These are phyloP conservation scores for Tylopilus felleus DNA, from an alignment of 768 basidiomycete species.

Conservation along the genomic window DNA sequence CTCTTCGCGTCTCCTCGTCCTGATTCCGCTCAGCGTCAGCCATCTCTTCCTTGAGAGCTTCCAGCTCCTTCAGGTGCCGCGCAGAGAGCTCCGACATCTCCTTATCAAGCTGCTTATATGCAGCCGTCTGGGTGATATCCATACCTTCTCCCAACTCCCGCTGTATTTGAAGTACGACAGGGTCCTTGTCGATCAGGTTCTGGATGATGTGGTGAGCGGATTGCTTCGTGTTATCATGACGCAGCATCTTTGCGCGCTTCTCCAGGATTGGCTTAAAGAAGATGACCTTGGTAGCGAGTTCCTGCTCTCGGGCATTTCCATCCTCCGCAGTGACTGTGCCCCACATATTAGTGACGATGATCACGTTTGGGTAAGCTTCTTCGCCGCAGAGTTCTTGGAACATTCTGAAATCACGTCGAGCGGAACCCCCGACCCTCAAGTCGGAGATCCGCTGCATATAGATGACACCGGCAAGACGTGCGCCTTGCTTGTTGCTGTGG, in stretches of 20 bases:
- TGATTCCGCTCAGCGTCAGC: constrained; percentile 40
- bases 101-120: constrained; percentile 48
- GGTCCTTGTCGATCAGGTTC: constrained; percentile 38
- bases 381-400: constrained; percentile 54
- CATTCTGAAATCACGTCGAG: constrained; percentile 47
- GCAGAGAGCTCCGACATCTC: constrained; percentile 47
- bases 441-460: constrained; percentile 55
- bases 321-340: constrained; percentile 35
- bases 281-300: constrained; percentile 37
- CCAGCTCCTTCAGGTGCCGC: constrained; percentile 45
- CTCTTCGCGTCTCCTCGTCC: constrained; percentile 46
- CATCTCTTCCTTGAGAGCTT: constrained; percentile 45
- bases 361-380: constrained; percentile 46
- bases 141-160: constrained; percentile 47
- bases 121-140: constrained; percentile 51
- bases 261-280: constrained; percentile 53
- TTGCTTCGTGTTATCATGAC: constrained; percentile 40
- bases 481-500: constrained; percentile 33
- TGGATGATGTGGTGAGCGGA: constrained; percentile 48
- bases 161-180: constrained; percentile 50
- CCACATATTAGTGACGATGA: constrained; percentile 57
- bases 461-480: constrained; percentile 45
- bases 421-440: constrained; percentile 45
- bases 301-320: constrained; percentile 41
- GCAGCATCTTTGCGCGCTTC: constrained; percentile 41